Percentiles rank a stretch among this genome's conserved stretches.
These are phyloP conservation scores for Neodidymelliopsis sp. DNA, from an alignment of 2,329 filamentous ascomycete species.

Conservation along the genomic window DNA sequence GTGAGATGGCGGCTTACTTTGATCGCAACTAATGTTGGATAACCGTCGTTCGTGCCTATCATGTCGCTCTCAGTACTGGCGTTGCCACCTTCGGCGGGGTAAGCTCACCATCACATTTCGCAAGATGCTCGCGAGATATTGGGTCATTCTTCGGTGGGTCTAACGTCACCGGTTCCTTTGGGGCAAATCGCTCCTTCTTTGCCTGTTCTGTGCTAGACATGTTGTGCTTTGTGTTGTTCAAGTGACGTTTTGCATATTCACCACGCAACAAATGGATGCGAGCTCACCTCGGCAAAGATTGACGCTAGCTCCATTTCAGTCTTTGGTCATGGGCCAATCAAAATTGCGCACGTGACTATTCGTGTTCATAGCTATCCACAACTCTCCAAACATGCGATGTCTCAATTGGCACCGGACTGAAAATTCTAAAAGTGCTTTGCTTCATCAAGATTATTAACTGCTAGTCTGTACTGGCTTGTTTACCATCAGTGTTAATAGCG, in stretches of 20 bases:
- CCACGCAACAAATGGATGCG: neutral
- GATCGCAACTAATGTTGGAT: slow-evolving; percentile 67
- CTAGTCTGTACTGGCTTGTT: slow-evolving; percentile 46
- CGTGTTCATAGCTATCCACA: too few species aligned
- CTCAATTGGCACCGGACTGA: too few species aligned
- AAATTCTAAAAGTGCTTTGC: too few species aligned
- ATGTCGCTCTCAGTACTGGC: slow-evolving; percentile 1
- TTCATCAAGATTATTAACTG: too few species aligned
- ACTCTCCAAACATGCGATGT: neutral
- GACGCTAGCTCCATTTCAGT: slow-evolving; percentile 1
- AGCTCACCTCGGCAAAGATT: slow-evolving; percentile 7
- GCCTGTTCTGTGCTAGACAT: slow-evolving; percentile 46
- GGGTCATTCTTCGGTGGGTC: slow-evolving; percentile 85
- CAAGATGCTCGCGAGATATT: slow-evolving; percentile 81
- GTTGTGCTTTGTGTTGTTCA: slow-evolving; percentile 10
- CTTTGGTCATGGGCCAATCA: too few species aligned
- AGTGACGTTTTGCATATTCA: slow-evolving; percentile 12
- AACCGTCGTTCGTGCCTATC: slow-evolving; percentile 68
- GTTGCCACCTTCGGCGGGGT: slow-evolving; percentile 6
- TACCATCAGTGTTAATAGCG: slow-evolving; percentile 58
- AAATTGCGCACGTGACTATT: slow-evolving; percentile 4
- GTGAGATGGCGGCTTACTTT: slow-evolving; percentile 50
- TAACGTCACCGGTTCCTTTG: slow-evolving; percentile 77
- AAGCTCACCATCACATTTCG: slow-evolving; percentile 80
- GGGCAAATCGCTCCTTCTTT: slow-evolving; percentile 70